Percentiles rank a stretch among this genome's conserved stretches.
These are phyloP conservation scores for Phoenix dactylifera DNA, from an alignment of 176 grass and related monocot genomes.

Conservation along the genomic window DNA sequence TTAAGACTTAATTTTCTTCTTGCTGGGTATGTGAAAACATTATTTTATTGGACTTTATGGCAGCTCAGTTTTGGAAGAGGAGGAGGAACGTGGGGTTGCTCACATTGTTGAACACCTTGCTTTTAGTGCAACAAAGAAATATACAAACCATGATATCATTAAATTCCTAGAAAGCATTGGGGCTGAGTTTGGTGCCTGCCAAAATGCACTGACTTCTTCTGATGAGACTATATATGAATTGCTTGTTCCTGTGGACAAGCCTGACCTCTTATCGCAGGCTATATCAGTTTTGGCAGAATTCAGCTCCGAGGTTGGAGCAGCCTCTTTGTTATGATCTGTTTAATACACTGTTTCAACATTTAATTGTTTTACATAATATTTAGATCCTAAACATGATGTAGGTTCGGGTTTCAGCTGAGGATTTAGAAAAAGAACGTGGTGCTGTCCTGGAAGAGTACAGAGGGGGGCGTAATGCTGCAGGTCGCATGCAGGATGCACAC, in stretches of 20 bases:
- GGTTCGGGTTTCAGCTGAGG: slow-evolving; percentile 73
- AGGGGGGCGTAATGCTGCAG: slow-evolving; percentile 81
- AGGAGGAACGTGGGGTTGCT: slow-evolving; percentile 90
- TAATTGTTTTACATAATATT: slow-evolving; percentile 4
- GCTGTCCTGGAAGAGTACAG: slow-evolving; percentile 97
- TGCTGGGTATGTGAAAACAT: not conserved
- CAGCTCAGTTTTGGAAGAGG: slow-evolving; percentile 92
- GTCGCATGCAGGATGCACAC: slow-evolving; percentile 93
- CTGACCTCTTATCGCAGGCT: slow-evolving; percentile 75
- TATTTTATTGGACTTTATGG: slow-evolving; percentile 16
- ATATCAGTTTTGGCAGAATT: slow-evolving; percentile 91
- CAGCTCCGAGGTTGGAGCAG: slow-evolving; percentile 67
- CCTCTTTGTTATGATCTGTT: not conserved
- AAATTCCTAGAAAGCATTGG: slow-evolving; percentile 99
- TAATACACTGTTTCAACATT: not conserved
- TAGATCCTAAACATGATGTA: slow-evolving; percentile 17
- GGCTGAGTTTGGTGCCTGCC: slow-evolving; percentile 90
- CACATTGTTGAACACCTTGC: slow-evolving; percentile 97
- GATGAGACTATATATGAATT: slow-evolving; percentile 99
- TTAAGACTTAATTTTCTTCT: not conserved
- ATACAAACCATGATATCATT: slow-evolving; percentile 95
- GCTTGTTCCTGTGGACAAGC: slow-evolving; percentile 91
- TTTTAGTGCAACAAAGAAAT: slow-evolving; percentile 87
- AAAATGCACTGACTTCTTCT: slow-evolving; percentile 95
- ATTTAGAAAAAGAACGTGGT: slow-evolving; percentile 96